Percentiles rank a stretch among this genome's conserved stretches.
These are phyloP conservation scores for Dactylonectria macrodidyma DNA, from an alignment of 2,329 filamentous ascomycete species.

Conservation along the genomic window DNA sequence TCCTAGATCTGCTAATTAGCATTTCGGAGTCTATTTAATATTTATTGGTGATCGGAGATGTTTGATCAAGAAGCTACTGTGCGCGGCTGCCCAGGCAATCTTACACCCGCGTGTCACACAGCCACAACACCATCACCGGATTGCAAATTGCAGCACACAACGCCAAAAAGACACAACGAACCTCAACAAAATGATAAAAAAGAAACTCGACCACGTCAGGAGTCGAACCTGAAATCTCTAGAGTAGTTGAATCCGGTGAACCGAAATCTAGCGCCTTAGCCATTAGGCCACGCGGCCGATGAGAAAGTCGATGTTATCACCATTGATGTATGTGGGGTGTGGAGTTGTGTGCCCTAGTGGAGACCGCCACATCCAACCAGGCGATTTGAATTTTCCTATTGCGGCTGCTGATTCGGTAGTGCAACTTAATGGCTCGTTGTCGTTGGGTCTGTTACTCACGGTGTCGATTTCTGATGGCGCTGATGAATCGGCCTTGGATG, in stretches of 20 bases:
- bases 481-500: too few species aligned
- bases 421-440: background rate
- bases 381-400: background rate
- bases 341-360: conserved; percentile 7
- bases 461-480: too few species aligned
- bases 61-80: too few species aligned
- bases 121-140: background rate
- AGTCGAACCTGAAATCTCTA: conserved; percentile 30
- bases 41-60: too few species aligned
- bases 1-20: too few species aligned
- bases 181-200: background rate
- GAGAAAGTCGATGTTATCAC: conserved; percentile 1
- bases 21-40: too few species aligned
- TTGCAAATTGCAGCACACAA: background rate
- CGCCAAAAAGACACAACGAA: background rate
- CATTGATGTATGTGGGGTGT: background rate
- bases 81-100: background rate
- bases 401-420: background rate
- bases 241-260: conserved; percentile 1
- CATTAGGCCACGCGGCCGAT: conserved; percentile 34
- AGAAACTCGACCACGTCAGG: conserved; percentile 25
- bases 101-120: background rate
- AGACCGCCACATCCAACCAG: background rate
- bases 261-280: conserved; percentile 33
- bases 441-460: too few species aligned